These are phyloP conservation scores for Suillus cothurnatus DNA, from an alignment of 768 basidiomycete genomes.

Conservation along the genomic window DNA sequence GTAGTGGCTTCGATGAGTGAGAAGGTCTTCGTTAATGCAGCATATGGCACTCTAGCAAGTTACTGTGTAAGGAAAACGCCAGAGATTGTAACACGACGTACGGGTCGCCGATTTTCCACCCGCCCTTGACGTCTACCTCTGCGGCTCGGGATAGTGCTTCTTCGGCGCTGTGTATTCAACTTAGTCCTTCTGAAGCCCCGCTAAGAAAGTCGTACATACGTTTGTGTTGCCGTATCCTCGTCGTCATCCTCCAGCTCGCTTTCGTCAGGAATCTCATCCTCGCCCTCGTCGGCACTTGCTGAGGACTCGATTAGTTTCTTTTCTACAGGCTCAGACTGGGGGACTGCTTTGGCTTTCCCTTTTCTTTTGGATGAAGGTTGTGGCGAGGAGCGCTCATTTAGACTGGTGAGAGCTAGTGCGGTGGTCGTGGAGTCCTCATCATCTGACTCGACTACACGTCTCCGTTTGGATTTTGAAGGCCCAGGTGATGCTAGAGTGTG, in stretches of 20 bases:
- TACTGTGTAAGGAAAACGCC: constrained; percentile 2
- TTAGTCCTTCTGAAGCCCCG: neutral
- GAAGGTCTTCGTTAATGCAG: constrained; percentile 88
- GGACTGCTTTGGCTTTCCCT: constrained; percentile 21
- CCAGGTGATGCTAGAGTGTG: constrained; percentile 23
- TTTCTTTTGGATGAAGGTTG: constrained; percentile 15
- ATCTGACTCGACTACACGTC: constrained; percentile 56
- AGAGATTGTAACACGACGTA: constrained; percentile 41
- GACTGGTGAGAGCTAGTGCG: constrained; percentile 3
- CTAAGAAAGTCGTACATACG: constrained; percentile 43
- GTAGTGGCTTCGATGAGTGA: constrained; percentile 91
- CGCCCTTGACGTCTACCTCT: constrained; percentile 77
- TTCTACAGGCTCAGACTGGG: constrained; percentile 21
- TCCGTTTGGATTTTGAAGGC: constrained; percentile 45
- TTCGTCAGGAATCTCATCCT: constrained; percentile 40
- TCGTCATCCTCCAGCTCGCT: constrained; percentile 47
- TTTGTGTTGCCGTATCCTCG: constrained; percentile 59
- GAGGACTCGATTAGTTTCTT: constrained; percentile 37
- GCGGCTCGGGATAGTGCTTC: constrained; percentile 58
- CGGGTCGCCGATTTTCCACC: constrained; percentile 87
- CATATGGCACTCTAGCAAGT: constrained; percentile 80
- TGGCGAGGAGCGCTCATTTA: constrained; percentile 3
- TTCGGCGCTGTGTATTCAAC: constrained; percentile 50
- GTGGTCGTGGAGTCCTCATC: constrained; percentile 41
- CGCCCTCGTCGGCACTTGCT: constrained; percentile 39